Evolutionary conservation across 2,329 filamentous ascomycete genomes (phyloP), one percentile per base, ranked within the genome.

Genomic region (Xylariales sp.): DNA sequence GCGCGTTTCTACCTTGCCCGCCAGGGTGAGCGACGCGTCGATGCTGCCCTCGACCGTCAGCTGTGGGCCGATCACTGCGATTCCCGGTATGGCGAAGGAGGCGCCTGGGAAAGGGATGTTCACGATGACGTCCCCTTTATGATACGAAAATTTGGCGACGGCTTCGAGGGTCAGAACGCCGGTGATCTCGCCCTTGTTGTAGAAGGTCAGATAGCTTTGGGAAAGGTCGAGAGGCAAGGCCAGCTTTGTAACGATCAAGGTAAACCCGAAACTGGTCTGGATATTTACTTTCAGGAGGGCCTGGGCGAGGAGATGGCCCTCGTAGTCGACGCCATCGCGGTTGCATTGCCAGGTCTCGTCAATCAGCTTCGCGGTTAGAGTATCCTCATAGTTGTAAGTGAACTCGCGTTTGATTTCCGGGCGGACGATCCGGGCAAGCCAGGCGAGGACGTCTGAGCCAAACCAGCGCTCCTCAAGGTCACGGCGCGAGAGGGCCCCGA

Each of bases 391-490:
- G 15, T 44, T 42, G 40, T 54, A 53, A 4, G 50, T 46, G 31
- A 57, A 55, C 10, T 55, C 46, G 5, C 48, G 44, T 45, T 53
- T 56, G 31, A 62, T 55, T 24, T 49, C 48, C 21, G 46, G 39
- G 7, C 47, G 50, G 14, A 58, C 36, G 8, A 54, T 46, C 21
- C 31, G 48, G 43, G 15, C 51, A 36, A 57, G 52, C 63, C 54
- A 65, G 31, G 53, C 49, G 27, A 65, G 25, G 21, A 59, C 42
- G 39, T 47, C 50, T 14, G 47, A 31, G 6, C 59, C 60, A 25
- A 64, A 65, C 62, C 61, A 66, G 2, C 61, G 58, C 46, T 63
- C 52, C 40, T 66, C 54, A 1, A 66, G 44, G 8, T 66, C 56
- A 3, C 47, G 45, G 20, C 31, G 44, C 15, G 43, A 40, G 10